Conservation (phyloP, 2,329 filamentous ascomycete genomes). For the Mycosphaerelloides madeirae region DNA sequence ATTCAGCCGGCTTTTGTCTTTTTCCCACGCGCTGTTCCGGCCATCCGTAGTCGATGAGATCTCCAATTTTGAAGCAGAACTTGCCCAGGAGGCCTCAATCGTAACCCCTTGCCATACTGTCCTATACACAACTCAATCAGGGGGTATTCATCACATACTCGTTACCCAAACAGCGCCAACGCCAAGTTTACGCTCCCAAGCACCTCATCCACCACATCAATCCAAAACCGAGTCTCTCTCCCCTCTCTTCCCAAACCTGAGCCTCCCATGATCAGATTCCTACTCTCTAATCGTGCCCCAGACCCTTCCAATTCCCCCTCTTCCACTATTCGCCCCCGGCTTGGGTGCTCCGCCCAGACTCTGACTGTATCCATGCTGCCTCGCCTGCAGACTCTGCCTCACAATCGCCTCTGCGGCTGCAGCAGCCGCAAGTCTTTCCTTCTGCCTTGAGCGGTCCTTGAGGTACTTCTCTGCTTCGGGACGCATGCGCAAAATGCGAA, state of each 20-base stretch:
- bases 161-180: too few species aligned
- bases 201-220: not conserved
- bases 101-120: too few species aligned
- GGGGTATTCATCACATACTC: too few species aligned
- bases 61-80: too few species aligned
- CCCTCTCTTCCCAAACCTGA: not conserved
- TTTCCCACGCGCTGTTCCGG: too few species aligned
- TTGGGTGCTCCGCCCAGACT: constrained; percentile 14
- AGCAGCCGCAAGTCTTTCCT: constrained; percentile 84
- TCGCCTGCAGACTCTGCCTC: constrained; percentile 74
- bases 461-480: constrained; percentile 84
- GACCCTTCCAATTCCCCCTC: constrained; percentile 8
- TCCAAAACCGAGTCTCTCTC: not conserved
- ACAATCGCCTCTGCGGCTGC: constrained; percentile 93
- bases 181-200: too few species aligned
- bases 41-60: too few species aligned
- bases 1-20: too few species aligned
- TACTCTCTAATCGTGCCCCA: constrained; percentile 22
- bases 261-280: not conserved
- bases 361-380: constrained; percentile 15
- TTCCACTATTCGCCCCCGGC: constrained; percentile 7
- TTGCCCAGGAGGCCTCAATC: too few species aligned
- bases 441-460: constrained; percentile 84
- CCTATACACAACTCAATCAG: too few species aligned
- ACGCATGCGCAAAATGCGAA: constrained; percentile 90